Evolutionary conservation across 1,284 basidiomycete genomes (phyloP), one percentile per base, ranked within the genome.

Genomic region (Macrocybe sp.): DNA sequence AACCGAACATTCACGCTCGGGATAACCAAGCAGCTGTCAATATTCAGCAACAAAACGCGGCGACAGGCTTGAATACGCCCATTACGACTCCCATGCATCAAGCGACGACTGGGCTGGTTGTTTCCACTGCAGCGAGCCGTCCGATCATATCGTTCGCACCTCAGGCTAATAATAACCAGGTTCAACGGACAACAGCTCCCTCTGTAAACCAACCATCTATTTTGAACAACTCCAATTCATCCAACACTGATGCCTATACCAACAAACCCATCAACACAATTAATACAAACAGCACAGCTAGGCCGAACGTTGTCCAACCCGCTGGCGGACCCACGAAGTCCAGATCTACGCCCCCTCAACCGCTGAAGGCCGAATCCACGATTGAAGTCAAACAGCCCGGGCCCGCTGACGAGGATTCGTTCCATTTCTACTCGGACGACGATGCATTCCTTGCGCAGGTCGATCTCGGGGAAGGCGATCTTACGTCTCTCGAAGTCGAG

Each of bases 341-440:
- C n/a, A 47, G 32, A 30, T 6, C 33, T 37, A 10, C 32, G 9
- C 16, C 36, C 12, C 10, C 16, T 37, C 35, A 2, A 33, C 43
- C 8, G 11, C 31, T 11, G 6, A 46, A 7, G 4, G 29, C 7
- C 7, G 39, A 42, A 47, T 29, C 32, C 37, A 12, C 10, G 41
- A 9, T 42, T 7, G 10, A 44, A 34, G 41, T 38, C 11, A 39
- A 37, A 22, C 33, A 49, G 37, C 44, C 45, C 6, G 32, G 42
- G 16, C 44, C 48, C 11, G 46, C 37, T 31, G 38, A 42, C 39
- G 61, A 66, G 10, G 79, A 82, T 12, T 70, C 69, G 0, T 83
- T 75, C 55, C 69, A 68, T 11, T 74, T 83, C 55, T 65, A 67
- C 41, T 82, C 79, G 0, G 81, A 87, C 34, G 85, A 86, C 44